phyloP scores from a whole-genome alignment of 768 basidiomycete species.

The Rhizopogon vulgaris region DNA sequence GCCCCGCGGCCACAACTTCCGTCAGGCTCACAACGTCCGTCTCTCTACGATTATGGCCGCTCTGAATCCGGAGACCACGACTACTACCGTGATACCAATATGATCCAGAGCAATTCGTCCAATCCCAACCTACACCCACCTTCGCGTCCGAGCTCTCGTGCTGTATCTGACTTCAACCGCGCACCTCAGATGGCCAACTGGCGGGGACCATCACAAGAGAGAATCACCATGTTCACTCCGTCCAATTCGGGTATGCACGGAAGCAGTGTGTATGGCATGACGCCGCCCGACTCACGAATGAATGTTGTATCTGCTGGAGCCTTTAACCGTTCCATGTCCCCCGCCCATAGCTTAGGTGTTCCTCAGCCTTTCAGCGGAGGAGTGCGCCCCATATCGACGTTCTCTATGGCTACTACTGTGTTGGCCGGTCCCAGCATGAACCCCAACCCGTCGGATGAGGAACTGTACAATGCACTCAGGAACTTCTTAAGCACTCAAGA shows the following conservation, averaged over 20 bases:
- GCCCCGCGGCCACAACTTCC: slow-evolving; percentile 31
- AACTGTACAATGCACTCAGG: slow-evolving; percentile 48
- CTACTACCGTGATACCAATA: slow-evolving; percentile 53
- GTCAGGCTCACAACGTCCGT: slow-evolving; percentile 33
- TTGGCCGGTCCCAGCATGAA: slow-evolving; percentile 45
- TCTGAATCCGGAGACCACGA: slow-evolving; percentile 41
- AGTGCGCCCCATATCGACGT: slow-evolving; percentile 47
- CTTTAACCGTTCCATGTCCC: slow-evolving; percentile 30
- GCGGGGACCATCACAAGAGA: slow-evolving; percentile 34
- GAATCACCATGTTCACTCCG: slow-evolving; percentile 26
- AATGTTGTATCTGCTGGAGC: slow-evolving; percentile 41
- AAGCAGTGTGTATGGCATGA: slow-evolving; percentile 36
- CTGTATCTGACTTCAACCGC: slow-evolving; percentile 25
- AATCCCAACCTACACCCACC: slow-evolving; percentile 23
- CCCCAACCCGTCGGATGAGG: slow-evolving; percentile 55
- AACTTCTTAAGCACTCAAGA: slow-evolving; percentile 60
- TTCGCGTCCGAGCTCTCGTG: slow-evolving; percentile 27
- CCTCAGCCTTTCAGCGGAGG: slow-evolving; percentile 25
- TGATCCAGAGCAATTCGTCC: slow-evolving; percentile 30
- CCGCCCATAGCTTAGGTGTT: slow-evolving; percentile 23
- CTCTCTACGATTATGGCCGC: slow-evolving; percentile 32
- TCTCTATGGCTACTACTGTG: slow-evolving; percentile 54
- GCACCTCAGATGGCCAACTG: slow-evolving; percentile 13
- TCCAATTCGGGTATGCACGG: slow-evolving; percentile 29
- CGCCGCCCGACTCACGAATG: slow-evolving; percentile 36